These are phyloP conservation scores for Cryptococcus sp. DNA, from an alignment of 1,284 basidiomycete genomes.

Conservation along the genomic window DNA sequence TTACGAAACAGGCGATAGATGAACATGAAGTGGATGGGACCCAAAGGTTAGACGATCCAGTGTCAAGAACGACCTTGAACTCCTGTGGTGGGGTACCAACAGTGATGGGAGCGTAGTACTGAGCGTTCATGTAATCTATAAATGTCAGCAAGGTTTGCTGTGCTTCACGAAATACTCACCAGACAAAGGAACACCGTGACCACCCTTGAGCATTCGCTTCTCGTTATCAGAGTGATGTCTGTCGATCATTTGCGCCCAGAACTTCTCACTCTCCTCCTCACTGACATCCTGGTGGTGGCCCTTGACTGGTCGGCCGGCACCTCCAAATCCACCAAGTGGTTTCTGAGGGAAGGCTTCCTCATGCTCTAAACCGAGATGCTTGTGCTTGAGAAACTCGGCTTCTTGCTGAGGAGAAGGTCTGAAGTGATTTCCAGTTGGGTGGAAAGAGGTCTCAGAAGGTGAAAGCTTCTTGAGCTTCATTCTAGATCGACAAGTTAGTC, in stretches of 20 bases:
- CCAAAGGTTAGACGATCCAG: conserved; percentile 57
- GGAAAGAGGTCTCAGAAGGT: conserved; percentile 49
- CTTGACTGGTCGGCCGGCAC: conserved; percentile 61
- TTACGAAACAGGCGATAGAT: conserved; percentile 90
- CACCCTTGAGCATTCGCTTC: conserved; percentile 60
- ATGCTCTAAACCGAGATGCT: conserved; percentile 56
- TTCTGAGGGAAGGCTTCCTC: conserved; percentile 52
- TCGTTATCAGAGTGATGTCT: conserved; percentile 32
- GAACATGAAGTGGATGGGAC: conserved; percentile 77
- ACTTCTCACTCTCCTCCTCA: conserved; percentile 61
- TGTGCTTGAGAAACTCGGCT: conserved; percentile 76
- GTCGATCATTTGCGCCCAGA: conserved; percentile 66
- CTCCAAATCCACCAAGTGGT: conserved; percentile 68
- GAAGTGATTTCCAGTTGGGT: conserved; percentile 47
- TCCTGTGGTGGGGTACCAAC: conserved; percentile 58
- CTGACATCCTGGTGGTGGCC: conserved; percentile 14
- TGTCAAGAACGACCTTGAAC: conserved; percentile 57
- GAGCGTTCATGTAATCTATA: conserved; percentile 93
- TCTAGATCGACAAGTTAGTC: conserved; percentile 46
- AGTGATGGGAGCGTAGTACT: conserved; percentile 87
- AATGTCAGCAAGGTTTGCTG: not conserved
- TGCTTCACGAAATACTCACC: conserved; percentile 57
- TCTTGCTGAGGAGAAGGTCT: conserved; percentile 58
- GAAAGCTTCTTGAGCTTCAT: conserved; percentile 82
- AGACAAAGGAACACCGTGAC: conserved; percentile 82